Evolutionary conservation across 257 asterid genomes (phyloP).

Genomic region (Haberlea rhodopensis): DNA sequence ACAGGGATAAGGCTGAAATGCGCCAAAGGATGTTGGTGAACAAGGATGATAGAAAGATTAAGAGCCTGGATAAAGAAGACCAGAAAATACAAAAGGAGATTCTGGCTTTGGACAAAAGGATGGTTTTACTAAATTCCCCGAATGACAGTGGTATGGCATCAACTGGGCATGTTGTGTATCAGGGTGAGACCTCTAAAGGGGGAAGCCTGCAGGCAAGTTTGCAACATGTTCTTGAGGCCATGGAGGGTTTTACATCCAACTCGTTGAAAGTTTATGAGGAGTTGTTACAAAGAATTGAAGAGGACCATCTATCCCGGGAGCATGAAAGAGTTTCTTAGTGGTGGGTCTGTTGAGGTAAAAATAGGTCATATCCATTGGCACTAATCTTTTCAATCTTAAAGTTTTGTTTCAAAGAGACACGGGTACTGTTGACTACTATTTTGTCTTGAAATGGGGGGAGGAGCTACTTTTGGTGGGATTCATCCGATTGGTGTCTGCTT

Average conservation of each 20-base stretch:
- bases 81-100: conserved; percentile 84
- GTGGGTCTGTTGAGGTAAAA: neutral
- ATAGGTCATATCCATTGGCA: neutral
- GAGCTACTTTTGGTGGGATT: conserved; percentile 1
- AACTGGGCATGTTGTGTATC: conserved; percentile 67
- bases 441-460: conserved; percentile 7
- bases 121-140: conserved; percentile 45
- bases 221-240: conserved; percentile 78
- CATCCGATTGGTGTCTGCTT: neutral
- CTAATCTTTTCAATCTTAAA: neutral
- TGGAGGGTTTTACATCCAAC: conserved; percentile 69
- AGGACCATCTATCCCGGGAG: conserved; percentile 53
- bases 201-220: conserved; percentile 70
- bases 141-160: conserved; percentile 45
- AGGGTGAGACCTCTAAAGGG: conserved; percentile 70
- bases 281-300: conserved; percentile 70
- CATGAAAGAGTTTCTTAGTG: conserved; percentile 38
- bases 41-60: conserved; percentile 76
- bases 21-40: conserved; percentile 60
- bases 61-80: conserved; percentile 81
- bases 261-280: conserved; percentile 77
- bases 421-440: neutral
- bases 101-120: conserved; percentile 69
- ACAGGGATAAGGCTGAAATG: conserved; percentile 69
- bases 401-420: neutral